phyloP scores from a whole-genome alignment of 768 basidiomycete genomes.

The Cyathus striatus region DNA sequence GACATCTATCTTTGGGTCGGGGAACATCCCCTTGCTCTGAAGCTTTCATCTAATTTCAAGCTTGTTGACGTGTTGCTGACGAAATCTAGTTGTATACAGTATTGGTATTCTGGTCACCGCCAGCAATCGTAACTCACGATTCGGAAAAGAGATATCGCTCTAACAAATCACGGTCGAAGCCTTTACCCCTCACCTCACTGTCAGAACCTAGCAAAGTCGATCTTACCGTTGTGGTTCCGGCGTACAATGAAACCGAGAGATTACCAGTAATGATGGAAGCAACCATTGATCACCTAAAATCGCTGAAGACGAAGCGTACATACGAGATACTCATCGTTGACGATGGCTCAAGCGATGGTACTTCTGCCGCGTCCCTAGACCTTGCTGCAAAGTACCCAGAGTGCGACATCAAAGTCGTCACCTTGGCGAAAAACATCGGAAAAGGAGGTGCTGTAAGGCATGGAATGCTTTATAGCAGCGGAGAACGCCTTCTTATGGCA shows the following conservation, averaged over 20 bases:
- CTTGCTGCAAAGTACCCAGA: slow-evolving; percentile 53
- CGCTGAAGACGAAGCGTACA: slow-evolving; percentile 39
- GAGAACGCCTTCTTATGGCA: slow-evolving; percentile 78
- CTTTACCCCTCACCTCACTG: slow-evolving; percentile 51
- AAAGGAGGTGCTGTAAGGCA: slow-evolving; percentile 94
- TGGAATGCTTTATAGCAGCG: slow-evolving; percentile 81
- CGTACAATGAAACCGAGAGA: slow-evolving; percentile 85
- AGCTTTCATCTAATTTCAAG: no score
- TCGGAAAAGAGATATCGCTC: slow-evolving; percentile 72
- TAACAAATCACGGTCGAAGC: slow-evolving; percentile 43
- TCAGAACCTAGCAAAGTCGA: slow-evolving; percentile 57
- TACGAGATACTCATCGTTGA: slow-evolving; percentile 87
- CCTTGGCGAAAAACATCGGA: slow-evolving; percentile 74
- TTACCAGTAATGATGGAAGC: slow-evolving; percentile 81
- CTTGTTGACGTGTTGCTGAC: no score
- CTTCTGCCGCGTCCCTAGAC: slow-evolving; percentile 56
- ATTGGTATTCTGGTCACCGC: slow-evolving; percentile 73
- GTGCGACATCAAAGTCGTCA: slow-evolving; percentile 72
- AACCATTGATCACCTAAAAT: slow-evolving; percentile 60
- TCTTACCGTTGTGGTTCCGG: slow-evolving; percentile 82
- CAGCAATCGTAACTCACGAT: slow-evolving; percentile 52
- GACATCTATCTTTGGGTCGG: slow-evolving; percentile 54
- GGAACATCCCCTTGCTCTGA: slow-evolving; percentile 33
- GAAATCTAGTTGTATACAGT: slow-evolving; percentile 57
- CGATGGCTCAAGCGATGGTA: slow-evolving; percentile 82